These are phyloP conservation scores for Syncephalastrum sp. DNA, from an alignment of 371 early-diverging fungal species.

Conservation along the genomic window DNA sequence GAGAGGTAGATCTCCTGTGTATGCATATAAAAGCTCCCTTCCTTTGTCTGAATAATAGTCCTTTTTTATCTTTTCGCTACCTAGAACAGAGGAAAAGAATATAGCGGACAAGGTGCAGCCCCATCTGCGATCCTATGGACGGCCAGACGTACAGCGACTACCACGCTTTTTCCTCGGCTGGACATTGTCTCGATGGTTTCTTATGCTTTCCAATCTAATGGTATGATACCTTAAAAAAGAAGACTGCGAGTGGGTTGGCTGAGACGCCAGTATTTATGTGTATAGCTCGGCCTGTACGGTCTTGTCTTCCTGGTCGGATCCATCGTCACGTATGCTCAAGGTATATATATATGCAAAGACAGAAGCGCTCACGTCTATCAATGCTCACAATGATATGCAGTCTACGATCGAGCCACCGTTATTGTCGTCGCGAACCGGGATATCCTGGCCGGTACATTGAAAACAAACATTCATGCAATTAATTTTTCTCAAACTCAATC, in stretches of 20 bases:
- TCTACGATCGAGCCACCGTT: constrained; percentile 15
- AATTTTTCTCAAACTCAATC: not conserved
- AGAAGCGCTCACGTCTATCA: not conserved
- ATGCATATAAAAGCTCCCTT: not conserved
- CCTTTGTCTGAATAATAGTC: not conserved
- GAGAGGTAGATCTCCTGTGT: constrained; percentile 7
- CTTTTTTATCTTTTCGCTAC: not conserved
- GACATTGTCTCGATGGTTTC: constrained; percentile 22
- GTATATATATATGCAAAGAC: not conserved
- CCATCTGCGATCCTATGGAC: constrained; percentile 6
- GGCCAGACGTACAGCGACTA: constrained; percentile 12
- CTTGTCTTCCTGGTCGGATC: constrained; percentile 12
- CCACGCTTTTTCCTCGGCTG: constrained; percentile 15
- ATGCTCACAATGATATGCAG: constrained; percentile 2
- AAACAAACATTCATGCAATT: not conserved
- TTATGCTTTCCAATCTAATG: constrained; percentile 12
- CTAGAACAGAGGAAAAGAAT: constrained; percentile 6
- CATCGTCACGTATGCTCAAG: constrained; percentile 16
- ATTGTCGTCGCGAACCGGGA: constrained; percentile 16
- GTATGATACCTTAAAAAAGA: constrained; percentile 3
- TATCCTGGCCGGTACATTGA: constrained; percentile 15
- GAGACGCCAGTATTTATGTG: not conserved
- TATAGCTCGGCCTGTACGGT: constrained; percentile 19
- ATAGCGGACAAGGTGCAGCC: constrained; percentile 2
- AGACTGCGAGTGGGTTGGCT: not conserved